phyloP scores from a whole-genome alignment of 2,329 filamentous ascomycete genomes.

The Pseudogymnoascus sp. region DNA sequence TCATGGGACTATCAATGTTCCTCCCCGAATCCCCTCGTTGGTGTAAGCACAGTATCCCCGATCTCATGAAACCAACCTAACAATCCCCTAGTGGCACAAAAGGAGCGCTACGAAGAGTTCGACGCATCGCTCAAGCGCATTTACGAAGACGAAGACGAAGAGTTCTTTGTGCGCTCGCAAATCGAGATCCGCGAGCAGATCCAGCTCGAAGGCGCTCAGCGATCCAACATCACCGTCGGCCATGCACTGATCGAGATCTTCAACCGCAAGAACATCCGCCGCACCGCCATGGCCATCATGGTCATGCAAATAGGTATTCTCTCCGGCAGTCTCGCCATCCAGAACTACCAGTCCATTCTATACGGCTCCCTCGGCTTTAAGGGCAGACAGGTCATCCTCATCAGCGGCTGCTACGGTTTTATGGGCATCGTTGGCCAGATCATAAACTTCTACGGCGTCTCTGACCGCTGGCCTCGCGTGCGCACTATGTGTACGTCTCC shows the following conservation, averaged over 20 bases:
- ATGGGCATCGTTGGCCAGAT: conserved; percentile 27
- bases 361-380: conserved; percentile 39
- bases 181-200: conserved; percentile 23
- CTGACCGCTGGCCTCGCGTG: conserved; percentile 26
- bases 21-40: conserved; percentile 17
- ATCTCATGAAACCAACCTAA: not conserved
- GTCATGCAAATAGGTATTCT: conserved; percentile 28
- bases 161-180: conserved; percentile 19
- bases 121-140: conserved; percentile 21
- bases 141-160: conserved; percentile 20
- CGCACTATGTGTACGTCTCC: conserved; percentile 11
- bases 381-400: conserved; percentile 38
- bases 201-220: conserved; percentile 16
- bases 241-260: conserved; percentile 21
- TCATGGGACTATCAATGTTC: conserved; percentile 13
- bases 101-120: conserved; percentile 23
- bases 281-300: conserved; percentile 24
- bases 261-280: conserved; percentile 23
- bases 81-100: conserved; percentile 12
- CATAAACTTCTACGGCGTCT: conserved; percentile 24
- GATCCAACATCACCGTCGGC: not conserved
- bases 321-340: conserved; percentile 25
- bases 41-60: conserved; percentile 9
- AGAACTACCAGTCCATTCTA: conserved; percentile 29
- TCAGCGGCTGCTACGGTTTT: conserved; percentile 36